Percentiles rank a stretch among this genome's conserved stretches.
These are phyloP conservation scores for Diospyros lotus DNA, from an alignment of 148 eudicot species.

Conservation along the genomic window DNA sequence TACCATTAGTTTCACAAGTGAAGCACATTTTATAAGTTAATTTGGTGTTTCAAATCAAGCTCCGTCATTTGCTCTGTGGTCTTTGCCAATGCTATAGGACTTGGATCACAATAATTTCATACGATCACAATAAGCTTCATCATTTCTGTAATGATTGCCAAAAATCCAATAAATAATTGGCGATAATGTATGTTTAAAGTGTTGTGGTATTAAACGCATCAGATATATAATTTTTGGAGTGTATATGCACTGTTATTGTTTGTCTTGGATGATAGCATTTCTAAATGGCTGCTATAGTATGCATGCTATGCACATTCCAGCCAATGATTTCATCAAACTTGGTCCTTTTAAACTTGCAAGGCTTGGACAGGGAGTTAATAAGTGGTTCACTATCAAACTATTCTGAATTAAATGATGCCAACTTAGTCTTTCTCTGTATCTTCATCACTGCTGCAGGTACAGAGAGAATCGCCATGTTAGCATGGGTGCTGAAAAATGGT, in stretches of 20 bases:
- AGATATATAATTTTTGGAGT: too few relatives aligned
- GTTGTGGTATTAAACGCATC: too few relatives aligned
- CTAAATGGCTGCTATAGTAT: not conserved
- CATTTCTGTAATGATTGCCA: not conserved
- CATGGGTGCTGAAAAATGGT: slow-evolving; percentile 99
- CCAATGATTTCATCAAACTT: not conserved
- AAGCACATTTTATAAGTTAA: not conserved
- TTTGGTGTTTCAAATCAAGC: not conserved
- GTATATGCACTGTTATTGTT: too few relatives aligned
- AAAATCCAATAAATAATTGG: not conserved
- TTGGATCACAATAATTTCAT: not conserved
- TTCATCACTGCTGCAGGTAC: slow-evolving; percentile 46
- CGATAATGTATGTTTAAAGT: too few relatives aligned
- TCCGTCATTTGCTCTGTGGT: not conserved
- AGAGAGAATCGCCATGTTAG: slow-evolving; percentile 85
- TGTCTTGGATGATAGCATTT: not conserved
- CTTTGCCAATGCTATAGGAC: too few relatives aligned
- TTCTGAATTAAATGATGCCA: not conserved
- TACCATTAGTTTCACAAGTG: too few relatives aligned
- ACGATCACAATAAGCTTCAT: not conserved
- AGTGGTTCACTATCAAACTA: not conserved
- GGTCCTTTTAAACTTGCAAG: not conserved
- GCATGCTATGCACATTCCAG: not conserved
- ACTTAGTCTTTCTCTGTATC: not conserved
- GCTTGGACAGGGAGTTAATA: not conserved